Evolutionary conservation across 441 rosid genomes (phyloP).

Genomic region (Erysimum cheiri): DNA sequence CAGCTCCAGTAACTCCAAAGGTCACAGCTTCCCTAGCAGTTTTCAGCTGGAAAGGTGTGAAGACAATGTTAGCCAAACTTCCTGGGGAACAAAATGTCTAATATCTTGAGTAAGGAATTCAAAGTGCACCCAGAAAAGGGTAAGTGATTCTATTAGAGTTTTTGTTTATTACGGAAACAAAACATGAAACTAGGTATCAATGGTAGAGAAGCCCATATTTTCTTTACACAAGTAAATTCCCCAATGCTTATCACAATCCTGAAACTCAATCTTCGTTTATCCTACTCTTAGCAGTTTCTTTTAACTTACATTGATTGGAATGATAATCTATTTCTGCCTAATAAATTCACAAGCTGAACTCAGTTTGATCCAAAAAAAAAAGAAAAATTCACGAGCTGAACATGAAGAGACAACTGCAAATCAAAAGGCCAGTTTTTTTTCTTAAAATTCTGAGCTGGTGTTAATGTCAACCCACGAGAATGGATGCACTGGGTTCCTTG

Average conservation of each 20-base stretch:
- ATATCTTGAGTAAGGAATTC: background rate
- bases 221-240: background rate
- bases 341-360: background rate
- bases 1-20: slow-evolving; percentile 60
- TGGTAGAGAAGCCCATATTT: background rate
- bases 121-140: background rate
- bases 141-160: background rate
- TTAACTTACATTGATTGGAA: background rate
- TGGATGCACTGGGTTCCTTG: background rate
- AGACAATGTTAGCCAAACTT: slow-evolving; percentile 17
- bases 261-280: background rate
- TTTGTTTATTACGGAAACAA: background rate
- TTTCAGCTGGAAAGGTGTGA: slow-evolving; percentile 63
- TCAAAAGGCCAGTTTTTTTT: background rate
- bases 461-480: background rate
- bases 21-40: slow-evolving; percentile 74
- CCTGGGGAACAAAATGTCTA: background rate
- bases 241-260: slow-evolving; percentile 11
- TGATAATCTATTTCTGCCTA: background rate
- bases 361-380: too few species aligned
- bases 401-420: background rate
- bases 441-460: background rate
- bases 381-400: too few species aligned
- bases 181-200: background rate
- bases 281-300: background rate